Percentiles rank a stretch among this genome's conserved stretches.
Evolutionary conservation across 257 asterid genomes (phyloP).

Genomic region (Nicotiana paniculata): DNA sequence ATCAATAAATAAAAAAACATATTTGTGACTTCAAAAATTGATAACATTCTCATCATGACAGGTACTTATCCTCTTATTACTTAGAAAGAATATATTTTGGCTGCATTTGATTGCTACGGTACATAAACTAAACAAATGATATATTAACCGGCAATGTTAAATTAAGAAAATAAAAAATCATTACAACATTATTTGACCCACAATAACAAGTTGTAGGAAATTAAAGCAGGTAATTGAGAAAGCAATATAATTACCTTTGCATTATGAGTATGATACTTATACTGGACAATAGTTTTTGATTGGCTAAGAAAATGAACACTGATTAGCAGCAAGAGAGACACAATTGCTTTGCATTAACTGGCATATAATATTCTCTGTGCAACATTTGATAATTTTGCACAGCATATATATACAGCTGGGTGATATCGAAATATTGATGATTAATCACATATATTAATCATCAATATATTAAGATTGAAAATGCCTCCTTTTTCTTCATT

Average conservation of each 20-base stretch:
- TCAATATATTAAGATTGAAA: no score
- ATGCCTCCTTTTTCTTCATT: no score
- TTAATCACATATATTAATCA: background rate
- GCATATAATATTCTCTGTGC: background rate
- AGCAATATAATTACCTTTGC: background rate
- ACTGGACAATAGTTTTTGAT: background rate
- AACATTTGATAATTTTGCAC: background rate
- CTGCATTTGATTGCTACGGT: background rate
- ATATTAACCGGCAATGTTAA: background rate
- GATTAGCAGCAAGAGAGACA: no score
- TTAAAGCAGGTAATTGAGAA: background rate
- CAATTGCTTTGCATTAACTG: background rate
- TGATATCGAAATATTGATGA: background rate
- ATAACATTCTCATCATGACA: background rate
- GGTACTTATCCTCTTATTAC: background rate
- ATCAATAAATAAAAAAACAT: background rate
- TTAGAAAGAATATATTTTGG: background rate
- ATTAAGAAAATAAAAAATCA: background rate
- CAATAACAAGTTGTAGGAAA: no score
- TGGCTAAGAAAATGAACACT: background rate
- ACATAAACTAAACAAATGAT: background rate
- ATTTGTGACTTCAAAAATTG: background rate
- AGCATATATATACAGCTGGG: background rate
- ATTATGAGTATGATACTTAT: background rate
- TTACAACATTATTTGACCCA: background rate